Conservation (phyloP, 441 rosid species). For the Populus hybrid region DNA sequence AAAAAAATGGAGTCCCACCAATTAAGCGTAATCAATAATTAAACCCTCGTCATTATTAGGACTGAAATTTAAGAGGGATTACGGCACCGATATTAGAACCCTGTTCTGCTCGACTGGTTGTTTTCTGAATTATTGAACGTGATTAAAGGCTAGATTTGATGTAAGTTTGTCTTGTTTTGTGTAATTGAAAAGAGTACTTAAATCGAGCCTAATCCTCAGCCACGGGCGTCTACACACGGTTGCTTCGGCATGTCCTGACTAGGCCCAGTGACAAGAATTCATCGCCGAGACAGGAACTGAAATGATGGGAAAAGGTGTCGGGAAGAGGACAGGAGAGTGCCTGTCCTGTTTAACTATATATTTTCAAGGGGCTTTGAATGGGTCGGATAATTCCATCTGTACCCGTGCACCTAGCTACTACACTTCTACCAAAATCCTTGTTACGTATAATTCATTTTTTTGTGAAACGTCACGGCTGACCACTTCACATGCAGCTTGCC, state of each 20-base stretch:
- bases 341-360: too few species aligned
- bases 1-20: neutral
- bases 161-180: neutral
- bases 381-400: neutral
- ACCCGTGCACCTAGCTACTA: neutral
- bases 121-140: neutral
- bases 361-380: neutral
- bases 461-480: neutral
- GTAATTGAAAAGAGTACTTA: too few species aligned
- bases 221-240: neutral
- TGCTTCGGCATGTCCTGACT: too few species aligned
- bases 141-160: neutral
- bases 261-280: too few species aligned
- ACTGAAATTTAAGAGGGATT: neutral
- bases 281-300: neutral
- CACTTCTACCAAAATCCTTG: neutral
- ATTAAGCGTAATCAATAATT: neutral
- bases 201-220: neutral
- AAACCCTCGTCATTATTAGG: neutral
- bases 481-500: neutral
- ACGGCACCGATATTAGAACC: neutral
- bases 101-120: neutral
- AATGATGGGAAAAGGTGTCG: neutral
- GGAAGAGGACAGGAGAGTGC: neutral
- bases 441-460: too few species aligned